Conservation (phyloP, 768 basidiomycete species). For the Nidularia pulvinata region DNA sequence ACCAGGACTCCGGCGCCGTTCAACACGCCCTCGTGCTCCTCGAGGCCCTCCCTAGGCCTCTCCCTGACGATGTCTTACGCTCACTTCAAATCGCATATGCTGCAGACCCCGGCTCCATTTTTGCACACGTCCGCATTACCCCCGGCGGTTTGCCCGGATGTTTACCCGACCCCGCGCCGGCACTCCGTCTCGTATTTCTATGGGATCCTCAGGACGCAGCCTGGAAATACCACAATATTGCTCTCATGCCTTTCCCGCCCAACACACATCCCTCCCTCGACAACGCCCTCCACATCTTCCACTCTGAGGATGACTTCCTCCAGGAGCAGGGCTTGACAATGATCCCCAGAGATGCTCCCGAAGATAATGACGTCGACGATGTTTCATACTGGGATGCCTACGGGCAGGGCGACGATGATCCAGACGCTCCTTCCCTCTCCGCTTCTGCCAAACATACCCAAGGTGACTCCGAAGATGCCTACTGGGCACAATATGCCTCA, state of each 20-base stretch:
- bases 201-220: constrained; percentile 51
- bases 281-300: constrained; percentile 18
- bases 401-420: constrained; percentile 32
- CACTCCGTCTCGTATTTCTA: constrained; percentile 64
- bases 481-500: constrained; percentile 74
- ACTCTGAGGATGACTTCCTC: constrained; percentile 29
- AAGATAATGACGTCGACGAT: constrained; percentile 38
- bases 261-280: constrained; percentile 26
- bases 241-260: constrained; percentile 71
- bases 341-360: constrained; percentile 10
- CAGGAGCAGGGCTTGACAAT: constrained; percentile 19
- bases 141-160: too few relatives aligned
- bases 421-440: constrained; percentile 15
- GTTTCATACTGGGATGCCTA: constrained; percentile 75
- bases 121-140: constrained; percentile 57
- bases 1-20: constrained; percentile 25
- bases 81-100: constrained; percentile 29
- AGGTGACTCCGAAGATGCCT: constrained; percentile 53
- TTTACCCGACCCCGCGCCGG: constrained; percentile 13
- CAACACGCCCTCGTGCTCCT: constrained; percentile 38
- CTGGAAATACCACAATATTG: constrained; percentile 75
- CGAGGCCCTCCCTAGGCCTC: constrained; percentile 23
- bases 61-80: constrained; percentile 9
- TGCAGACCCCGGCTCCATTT: constrained; percentile 48
- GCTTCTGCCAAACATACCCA: constrained; percentile 11